Evolutionary conservation across 2,329 filamentous ascomycete species (phyloP).

Genomic region (Lecanoromycetidae sp.): DNA sequence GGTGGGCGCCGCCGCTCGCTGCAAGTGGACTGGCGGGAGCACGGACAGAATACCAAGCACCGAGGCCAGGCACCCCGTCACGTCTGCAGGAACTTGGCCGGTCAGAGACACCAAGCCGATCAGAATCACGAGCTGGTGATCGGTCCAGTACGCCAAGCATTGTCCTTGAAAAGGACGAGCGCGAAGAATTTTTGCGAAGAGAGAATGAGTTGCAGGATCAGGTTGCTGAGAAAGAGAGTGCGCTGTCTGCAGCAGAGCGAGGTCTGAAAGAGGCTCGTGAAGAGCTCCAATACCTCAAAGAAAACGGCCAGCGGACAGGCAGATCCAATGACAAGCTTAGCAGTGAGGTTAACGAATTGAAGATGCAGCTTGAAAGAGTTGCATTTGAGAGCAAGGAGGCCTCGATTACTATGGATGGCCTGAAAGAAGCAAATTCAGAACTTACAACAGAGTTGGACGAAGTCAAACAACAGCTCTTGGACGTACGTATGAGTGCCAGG

Average conservation of each 20-base stretch:
- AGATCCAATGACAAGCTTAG: slow-evolving; percentile 85
- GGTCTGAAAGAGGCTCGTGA: slow-evolving; percentile 71
- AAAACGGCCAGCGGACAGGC: slow-evolving; percentile 67
- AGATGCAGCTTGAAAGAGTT: slow-evolving; percentile 93
- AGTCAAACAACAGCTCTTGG: slow-evolving; percentile 87
- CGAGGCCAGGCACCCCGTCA: slow-evolving; percentile 50
- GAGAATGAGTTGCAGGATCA: slow-evolving; percentile 98
- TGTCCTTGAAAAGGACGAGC: slow-evolving; percentile 86
- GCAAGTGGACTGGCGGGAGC: slow-evolving; percentile 40
- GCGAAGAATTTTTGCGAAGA: slow-evolving; percentile 84
- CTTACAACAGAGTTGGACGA: slow-evolving; percentile 87
- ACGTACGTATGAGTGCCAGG: slow-evolving; percentile 93
- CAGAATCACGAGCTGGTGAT: slow-evolving; percentile 60
- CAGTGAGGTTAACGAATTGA: slow-evolving; percentile 78
- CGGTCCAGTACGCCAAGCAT: slow-evolving; percentile 77
- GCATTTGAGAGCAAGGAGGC: slow-evolving; percentile 95
- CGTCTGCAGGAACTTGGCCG: slow-evolving; percentile 40
- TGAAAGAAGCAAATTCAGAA: slow-evolving; percentile 92
- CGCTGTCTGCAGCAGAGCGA: slow-evolving; percentile 67
- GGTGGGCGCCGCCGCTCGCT: slow-evolving; percentile 61
- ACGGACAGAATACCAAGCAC: slow-evolving; percentile 37
- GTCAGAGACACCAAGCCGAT: slow-evolving; percentile 41
- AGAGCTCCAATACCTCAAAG: slow-evolving; percentile 73
- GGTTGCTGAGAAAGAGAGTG: slow-evolving; percentile 80
- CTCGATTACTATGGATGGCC: slow-evolving; percentile 90